phyloP scores from a whole-genome alignment of 2,329 filamentous ascomycete genomes.

The Penicillium crustosum region DNA sequence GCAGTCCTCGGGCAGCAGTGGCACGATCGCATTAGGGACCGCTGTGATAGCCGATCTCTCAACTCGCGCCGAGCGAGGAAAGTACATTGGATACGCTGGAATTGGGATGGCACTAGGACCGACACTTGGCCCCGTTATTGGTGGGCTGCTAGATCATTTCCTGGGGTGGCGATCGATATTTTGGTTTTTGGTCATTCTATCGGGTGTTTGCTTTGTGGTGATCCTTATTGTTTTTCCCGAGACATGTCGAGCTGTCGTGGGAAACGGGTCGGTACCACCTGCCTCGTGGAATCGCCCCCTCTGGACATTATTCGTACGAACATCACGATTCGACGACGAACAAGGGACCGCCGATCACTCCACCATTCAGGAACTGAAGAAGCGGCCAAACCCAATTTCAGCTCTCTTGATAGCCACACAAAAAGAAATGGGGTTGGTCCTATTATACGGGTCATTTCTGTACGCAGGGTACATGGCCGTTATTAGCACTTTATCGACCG shows the following conservation, averaged over 20 bases:
- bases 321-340: background rate
- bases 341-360: conserved; percentile 1
- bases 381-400: conserved; percentile 22
- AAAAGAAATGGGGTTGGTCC: conserved; percentile 36
- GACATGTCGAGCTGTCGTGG: conserved; percentile 43
- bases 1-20: conserved; percentile 56
- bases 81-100: conserved; percentile 68
- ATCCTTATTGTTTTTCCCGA: conserved; percentile 58
- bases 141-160: conserved; percentile 63
- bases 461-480: conserved; percentile 50
- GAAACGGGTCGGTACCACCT: conserved; percentile 33
- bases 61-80: conserved; percentile 67
- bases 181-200: conserved; percentile 64
- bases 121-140: conserved; percentile 60
- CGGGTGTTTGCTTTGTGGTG: conserved; percentile 49
- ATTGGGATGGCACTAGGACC: conserved; percentile 55
- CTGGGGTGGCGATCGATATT: conserved; percentile 69
- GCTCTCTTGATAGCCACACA: conserved; percentile 34
- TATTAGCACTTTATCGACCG: conserved; percentile 45
- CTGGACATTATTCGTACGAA: conserved; percentile 9
- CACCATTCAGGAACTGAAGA: conserved; percentile 14
- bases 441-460: conserved; percentile 38
- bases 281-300: conserved; percentile 25
- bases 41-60: conserved; percentile 72
- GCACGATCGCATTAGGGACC: conserved; percentile 68